phyloP scores from a whole-genome alignment of 2,329 filamentous ascomycete species.

The Fonsecaea pedrosoi region DNA sequence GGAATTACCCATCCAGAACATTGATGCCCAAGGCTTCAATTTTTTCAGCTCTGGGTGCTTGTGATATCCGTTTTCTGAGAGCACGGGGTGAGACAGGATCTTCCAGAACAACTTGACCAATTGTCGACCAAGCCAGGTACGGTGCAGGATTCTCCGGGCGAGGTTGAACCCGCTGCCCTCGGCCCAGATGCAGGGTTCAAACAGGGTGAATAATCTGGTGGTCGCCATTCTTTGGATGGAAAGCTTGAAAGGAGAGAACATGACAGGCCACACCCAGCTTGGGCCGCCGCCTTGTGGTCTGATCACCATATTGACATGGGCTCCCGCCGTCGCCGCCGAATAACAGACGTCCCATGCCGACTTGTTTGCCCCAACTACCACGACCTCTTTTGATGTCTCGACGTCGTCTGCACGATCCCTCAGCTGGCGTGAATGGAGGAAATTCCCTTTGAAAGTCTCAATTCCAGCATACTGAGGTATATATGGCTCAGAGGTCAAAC shows the following conservation, averaged over 20 bases:
- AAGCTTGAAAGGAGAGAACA: slow-evolving; percentile 59
- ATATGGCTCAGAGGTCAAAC: slow-evolving; percentile 64
- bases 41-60: slow-evolving; percentile 53
- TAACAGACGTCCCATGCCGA: slow-evolving; percentile 70
- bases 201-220: slow-evolving; percentile 73
- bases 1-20: slow-evolving; percentile 62
- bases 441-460: slow-evolving; percentile 57
- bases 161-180: slow-evolving; percentile 51
- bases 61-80: slow-evolving; percentile 56
- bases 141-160: slow-evolving; percentile 57
- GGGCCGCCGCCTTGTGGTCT: slow-evolving; percentile 66
- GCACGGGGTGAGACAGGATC: slow-evolving; percentile 57
- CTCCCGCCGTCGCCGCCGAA: slow-evolving; percentile 60
- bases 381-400: slow-evolving; percentile 50
- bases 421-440: slow-evolving; percentile 67
- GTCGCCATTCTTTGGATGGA: slow-evolving; percentile 72
- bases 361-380: slow-evolving; percentile 67
- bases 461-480: slow-evolving; percentile 60
- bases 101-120: slow-evolving; percentile 61
- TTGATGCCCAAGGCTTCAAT: slow-evolving; percentile 52
- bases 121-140: slow-evolving; percentile 58
- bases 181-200: slow-evolving; percentile 77
- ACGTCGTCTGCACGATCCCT: slow-evolving; percentile 47
- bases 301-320: slow-evolving; percentile 65
- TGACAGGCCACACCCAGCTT: slow-evolving; percentile 64